Evolutionary conservation across 2,329 filamentous ascomycete genomes (phyloP), one percentile per base, ranked within the genome.

Genomic region (Epichloe aotearoae): DNA sequence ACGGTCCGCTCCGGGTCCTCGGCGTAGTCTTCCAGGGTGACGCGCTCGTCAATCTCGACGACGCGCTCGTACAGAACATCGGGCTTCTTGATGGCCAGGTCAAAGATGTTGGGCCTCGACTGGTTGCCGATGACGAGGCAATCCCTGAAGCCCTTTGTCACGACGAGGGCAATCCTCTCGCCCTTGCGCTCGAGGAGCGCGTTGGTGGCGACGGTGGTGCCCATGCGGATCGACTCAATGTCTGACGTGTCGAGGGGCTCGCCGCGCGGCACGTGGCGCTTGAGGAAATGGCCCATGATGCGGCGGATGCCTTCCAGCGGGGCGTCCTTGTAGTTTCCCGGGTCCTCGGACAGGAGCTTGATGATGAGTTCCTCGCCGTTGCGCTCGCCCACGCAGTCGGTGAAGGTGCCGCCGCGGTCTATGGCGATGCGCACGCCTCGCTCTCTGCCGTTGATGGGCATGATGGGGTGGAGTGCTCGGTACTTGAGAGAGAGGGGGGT

Each of bases 121-220:
- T 88, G 85, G 58, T 88, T 86, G 1, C 84, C 84, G 57, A 88
- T 88, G 30, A 77, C 73, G 4, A 88, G 68, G 55, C 82, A 82
- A 59, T 88, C 84, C 54, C 80, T 79, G 69, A 88, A 88, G 0
- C 85, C 84, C 51, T 79, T 82, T 2, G 83, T 87, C 0, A 84
- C 81, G 2, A 88, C 72, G 58, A 88, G 73, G 0, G 83, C 84
- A 55, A 84, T 82, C 39, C 75, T 75, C 57, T 86, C 83, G 23
- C 85, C 85, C 62, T 88, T 88, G 40, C 84, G 69, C 61, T 88
- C 84, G 1, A 88, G 68, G n/a, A 88, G 66, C 1, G 84, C 84
- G 63, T 88, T 88, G 0, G 84, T 88, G 1, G 84, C 84, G 2
- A 88, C 84, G 0, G 84, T 88, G 0, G 85, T 88, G n/a, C 85